Percentiles rank a stretch among this genome's conserved stretches.
Evolutionary conservation across 2,329 filamentous ascomycete species (phyloP).

Genomic region (Colletotrichum sidae): DNA sequence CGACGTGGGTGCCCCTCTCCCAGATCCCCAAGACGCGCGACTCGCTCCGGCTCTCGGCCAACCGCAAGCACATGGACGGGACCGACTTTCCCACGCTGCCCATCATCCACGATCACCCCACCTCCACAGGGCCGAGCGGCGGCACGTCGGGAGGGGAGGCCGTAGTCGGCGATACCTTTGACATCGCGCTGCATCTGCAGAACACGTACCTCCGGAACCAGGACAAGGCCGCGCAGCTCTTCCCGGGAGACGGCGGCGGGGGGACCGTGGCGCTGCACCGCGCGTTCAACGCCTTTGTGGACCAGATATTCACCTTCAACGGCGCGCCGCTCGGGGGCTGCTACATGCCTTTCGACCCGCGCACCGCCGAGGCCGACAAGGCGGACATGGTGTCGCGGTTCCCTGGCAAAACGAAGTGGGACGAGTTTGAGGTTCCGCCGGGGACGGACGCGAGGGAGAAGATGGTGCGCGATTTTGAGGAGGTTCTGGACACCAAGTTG

Average conservation of each 20-base stretch:
- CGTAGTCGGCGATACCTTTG: conserved; percentile 71
- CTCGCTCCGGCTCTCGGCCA: conserved; percentile 57
- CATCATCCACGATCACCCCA: conserved; percentile 60
- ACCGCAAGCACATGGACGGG: conserved; percentile 67
- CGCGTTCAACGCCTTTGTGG: conserved; percentile 27
- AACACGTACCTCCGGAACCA: conserved; percentile 50
- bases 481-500: background rate
- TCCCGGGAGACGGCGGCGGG: background rate
- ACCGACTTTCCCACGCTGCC: conserved; percentile 71
- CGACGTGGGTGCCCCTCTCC: conserved; percentile 56
- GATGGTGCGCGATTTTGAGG: background rate
- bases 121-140: conserved; percentile 37
- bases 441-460: conserved; percentile 1
- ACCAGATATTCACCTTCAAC: conserved; percentile 34
- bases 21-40: conserved; percentile 51
- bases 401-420: conserved; percentile 1
- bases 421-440: background rate
- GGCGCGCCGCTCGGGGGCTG: conserved; percentile 3
- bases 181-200: conserved; percentile 72
- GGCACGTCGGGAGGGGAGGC: background rate
- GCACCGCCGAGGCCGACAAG: conserved; percentile 3
- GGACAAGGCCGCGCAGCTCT: background rate
- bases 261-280: background rate
- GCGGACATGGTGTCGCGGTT: background rate
- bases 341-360: conserved; percentile 13